Conservation (phyloP, 192 early-diverging fungal genomes). For the Ambispora gerdemannii region DNA sequence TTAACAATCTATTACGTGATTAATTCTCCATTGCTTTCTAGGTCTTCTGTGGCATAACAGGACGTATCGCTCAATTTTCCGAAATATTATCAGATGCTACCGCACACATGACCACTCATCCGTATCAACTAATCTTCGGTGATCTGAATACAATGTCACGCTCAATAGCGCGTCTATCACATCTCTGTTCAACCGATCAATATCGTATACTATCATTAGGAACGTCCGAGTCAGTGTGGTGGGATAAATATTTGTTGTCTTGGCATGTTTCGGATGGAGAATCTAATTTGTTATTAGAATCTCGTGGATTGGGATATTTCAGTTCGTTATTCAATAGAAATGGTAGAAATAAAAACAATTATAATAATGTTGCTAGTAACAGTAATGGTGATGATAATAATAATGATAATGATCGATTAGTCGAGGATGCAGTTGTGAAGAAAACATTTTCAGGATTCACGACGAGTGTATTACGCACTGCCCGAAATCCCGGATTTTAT, state of each 20-base stretch:
- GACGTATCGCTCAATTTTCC: conserved; percentile 61
- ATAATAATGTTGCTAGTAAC: too few species aligned
- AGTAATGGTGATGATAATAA: not conserved
- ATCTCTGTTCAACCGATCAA: conserved; percentile 58
- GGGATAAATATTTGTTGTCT: conserved; percentile 58
- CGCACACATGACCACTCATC: conserved; percentile 36
- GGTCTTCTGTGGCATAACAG: conserved; percentile 71
- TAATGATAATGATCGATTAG: not conserved
- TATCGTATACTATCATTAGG: conserved; percentile 65
- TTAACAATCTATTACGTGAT: too few species aligned
- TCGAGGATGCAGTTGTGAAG: too few species aligned
- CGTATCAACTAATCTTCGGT: conserved; percentile 71
- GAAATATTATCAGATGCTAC: conserved; percentile 65
- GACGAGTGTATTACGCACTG: conserved; percentile 41
- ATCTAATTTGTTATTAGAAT: conserved; percentile 40
- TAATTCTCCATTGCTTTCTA: conserved; percentile 8
- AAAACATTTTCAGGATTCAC: conserved; percentile 43
- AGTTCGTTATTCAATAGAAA: not conserved
- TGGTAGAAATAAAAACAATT: not conserved
- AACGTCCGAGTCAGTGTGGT: conserved; percentile 67
- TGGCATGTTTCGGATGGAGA: conserved; percentile 45
- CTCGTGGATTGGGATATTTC: conserved; percentile 32
- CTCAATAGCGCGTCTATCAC: conserved; percentile 68
- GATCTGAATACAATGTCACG: conserved; percentile 80
- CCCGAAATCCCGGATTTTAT: conserved; percentile 71